Conservation (phyloP, 1,284 basidiomycete species). For the Ceratobasidium sp. region DNA sequence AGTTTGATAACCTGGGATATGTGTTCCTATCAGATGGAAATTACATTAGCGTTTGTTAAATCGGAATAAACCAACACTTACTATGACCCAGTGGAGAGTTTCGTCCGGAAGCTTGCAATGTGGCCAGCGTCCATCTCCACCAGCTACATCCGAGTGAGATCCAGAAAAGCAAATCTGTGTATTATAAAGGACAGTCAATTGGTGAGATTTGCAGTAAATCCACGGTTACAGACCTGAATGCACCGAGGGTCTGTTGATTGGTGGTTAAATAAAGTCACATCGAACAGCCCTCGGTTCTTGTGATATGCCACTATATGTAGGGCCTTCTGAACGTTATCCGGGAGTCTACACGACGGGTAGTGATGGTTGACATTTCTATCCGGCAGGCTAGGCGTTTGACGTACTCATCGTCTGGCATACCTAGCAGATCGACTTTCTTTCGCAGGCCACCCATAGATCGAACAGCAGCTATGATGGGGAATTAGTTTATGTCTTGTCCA, state of each 20-base stretch:
- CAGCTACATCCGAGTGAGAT: conserved; percentile 38
- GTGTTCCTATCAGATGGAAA: background rate
- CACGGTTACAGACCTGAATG: conserved; percentile 21
- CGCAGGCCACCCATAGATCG: background rate
- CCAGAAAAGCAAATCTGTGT: conserved; percentile 39
- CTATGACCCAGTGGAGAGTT: conserved; percentile 24
- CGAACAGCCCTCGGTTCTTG: conserved; percentile 38
- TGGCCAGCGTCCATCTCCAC: conserved; percentile 18
- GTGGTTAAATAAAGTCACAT: conserved; percentile 8
- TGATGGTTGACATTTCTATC: too few relatives aligned
- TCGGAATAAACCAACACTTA: background rate
- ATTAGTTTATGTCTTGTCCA: background rate
- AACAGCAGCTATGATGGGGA: conserved; percentile 8
- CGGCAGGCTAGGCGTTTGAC: background rate
- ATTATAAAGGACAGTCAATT: background rate
- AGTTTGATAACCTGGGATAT: background rate
- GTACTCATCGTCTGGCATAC: conserved; percentile 17
- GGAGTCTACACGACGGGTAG: conserved; percentile 1
- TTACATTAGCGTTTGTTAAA: background rate
- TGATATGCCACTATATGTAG: conserved; percentile 41
- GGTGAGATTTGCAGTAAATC: background rate
- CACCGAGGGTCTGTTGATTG: background rate
- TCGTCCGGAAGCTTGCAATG: conserved; percentile 3
- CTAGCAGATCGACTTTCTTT: background rate
- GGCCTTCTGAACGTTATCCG: conserved; percentile 37